Percentiles rank a stretch among this genome's conserved stretches.
phyloP scores from a whole-genome alignment of 2,329 filamentous ascomycete genomes.

The Gyromitra esculenta region DNA sequence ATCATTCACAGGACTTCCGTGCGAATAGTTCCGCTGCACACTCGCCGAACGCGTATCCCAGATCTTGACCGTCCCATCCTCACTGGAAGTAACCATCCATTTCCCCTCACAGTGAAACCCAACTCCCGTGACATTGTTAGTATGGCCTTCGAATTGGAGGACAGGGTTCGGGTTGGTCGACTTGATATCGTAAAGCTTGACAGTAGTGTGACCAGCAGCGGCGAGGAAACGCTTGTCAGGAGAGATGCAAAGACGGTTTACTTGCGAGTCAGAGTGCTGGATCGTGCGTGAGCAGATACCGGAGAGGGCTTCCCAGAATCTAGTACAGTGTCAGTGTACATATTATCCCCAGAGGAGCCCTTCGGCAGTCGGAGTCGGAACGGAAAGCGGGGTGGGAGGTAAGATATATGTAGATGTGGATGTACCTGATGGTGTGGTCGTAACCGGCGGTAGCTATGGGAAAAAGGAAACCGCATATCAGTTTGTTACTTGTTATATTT shows the following conservation, averaged over 20 bases:
- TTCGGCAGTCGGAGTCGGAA: slow-evolving; percentile 9
- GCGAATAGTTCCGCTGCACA: slow-evolving; percentile 91
- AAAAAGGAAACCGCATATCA: slow-evolving; percentile 30
- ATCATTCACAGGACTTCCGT: slow-evolving; percentile 90
- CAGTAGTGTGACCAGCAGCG: slow-evolving; percentile 73
- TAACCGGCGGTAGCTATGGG: slow-evolving; percentile 69
- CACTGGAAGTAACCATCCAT: slow-evolving; percentile 99
- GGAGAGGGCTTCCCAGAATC: slow-evolving; percentile 98
- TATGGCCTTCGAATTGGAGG: slow-evolving; percentile 94
- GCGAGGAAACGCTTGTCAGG: slow-evolving; percentile 97
- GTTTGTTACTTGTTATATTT: slow-evolving; percentile 16
- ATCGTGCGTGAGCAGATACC: slow-evolving; percentile 98
- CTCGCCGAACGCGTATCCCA: slow-evolving; percentile 90
- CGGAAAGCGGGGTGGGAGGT: background rate
- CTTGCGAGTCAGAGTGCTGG: slow-evolving; percentile 96
- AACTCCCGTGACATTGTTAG: slow-evolving; percentile 93
- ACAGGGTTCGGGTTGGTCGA: slow-evolving; percentile 95
- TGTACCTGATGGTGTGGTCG: slow-evolving; percentile 78
- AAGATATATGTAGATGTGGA: slow-evolving; percentile 28
- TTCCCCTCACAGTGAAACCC: slow-evolving; percentile 99
- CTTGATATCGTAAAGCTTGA: slow-evolving; percentile 99
- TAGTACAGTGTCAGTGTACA: slow-evolving; percentile 60
- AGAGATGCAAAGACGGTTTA: slow-evolving; percentile 97
- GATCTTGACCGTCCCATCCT: slow-evolving; percentile 96
- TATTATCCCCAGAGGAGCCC: background rate